Conservation (phyloP, 108 stramenopile genomes). For the Pseudonitzschia multiseries region DNA sequence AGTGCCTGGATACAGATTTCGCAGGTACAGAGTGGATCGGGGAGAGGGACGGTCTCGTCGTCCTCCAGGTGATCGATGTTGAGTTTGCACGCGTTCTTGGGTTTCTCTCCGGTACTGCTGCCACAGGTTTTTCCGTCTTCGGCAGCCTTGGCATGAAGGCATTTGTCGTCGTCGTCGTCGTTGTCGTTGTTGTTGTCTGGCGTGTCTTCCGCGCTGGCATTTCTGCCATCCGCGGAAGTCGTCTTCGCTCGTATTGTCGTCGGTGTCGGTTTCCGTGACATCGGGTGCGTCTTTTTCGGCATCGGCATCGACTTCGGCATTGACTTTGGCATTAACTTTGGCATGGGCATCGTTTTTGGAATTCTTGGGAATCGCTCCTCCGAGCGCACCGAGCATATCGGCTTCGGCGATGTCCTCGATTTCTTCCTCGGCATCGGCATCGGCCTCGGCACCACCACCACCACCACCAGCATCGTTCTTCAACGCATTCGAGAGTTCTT, state of each 20-base stretch:
- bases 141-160: neutral
- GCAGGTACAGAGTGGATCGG: neutral
- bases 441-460: neutral
- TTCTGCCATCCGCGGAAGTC: neutral
- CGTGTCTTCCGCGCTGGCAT: neutral
- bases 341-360: neutral
- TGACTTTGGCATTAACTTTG: neutral
- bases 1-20: neutral
- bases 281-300: neutral
- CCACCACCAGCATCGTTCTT: no score
- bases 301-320: neutral
- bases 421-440: conserved; percentile 6
- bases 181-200: neutral
- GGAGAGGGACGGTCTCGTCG: conserved; percentile 9
- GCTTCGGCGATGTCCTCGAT: neutral
- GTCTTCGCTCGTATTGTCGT: neutral
- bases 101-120: neutral
- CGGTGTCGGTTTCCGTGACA: neutral
- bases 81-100: neutral
- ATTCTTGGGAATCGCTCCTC: neutral
- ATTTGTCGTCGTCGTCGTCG: neutral
- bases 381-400: neutral
- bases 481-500: neutral
- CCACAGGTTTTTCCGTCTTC: neutral
- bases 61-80: neutral